Evolutionary conservation across 345 rosid species (phyloP).

Genomic region (Euclidium syriacum): DNA sequence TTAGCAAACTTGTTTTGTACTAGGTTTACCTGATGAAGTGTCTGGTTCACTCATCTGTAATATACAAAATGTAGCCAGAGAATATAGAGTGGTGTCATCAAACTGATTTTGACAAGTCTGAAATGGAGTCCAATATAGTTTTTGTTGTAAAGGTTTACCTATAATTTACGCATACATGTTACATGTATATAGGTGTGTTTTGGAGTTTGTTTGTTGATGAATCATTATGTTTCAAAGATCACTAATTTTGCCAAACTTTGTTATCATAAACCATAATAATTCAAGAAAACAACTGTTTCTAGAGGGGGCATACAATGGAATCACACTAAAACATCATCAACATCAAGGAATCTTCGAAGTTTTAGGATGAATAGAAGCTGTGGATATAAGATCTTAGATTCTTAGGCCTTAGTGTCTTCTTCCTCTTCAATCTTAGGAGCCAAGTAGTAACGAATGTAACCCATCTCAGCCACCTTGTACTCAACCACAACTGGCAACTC

Average conservation of each 20-base stretch:
- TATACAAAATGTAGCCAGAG: background rate
- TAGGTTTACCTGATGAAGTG: background rate
- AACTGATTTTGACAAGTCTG: background rate
- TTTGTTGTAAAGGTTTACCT: background rate
- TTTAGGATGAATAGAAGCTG: background rate
- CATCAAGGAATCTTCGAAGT: background rate
- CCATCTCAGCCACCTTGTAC: conserved; percentile 99
- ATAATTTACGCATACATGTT: background rate
- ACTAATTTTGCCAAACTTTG: background rate
- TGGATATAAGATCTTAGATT: background rate
- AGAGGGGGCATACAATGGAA: background rate
- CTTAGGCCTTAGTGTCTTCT: conserved; percentile 63
- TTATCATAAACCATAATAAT: background rate
- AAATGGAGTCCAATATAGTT: background rate
- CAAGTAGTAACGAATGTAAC: conserved; percentile 83
- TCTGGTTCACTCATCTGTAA: background rate
- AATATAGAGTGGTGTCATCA: background rate
- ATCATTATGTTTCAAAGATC: background rate
- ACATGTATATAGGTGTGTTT: no score
- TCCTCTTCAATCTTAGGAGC: conserved; percentile 99
- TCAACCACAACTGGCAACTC: conserved; percentile 95
- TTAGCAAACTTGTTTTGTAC: background rate
- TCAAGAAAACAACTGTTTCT: conserved; percentile 10
- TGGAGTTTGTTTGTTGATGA: background rate
- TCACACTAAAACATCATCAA: background rate